Conservation (phyloP, 2,329 filamentous ascomycete genomes). For the Colletotrichum kahawae region DNA sequence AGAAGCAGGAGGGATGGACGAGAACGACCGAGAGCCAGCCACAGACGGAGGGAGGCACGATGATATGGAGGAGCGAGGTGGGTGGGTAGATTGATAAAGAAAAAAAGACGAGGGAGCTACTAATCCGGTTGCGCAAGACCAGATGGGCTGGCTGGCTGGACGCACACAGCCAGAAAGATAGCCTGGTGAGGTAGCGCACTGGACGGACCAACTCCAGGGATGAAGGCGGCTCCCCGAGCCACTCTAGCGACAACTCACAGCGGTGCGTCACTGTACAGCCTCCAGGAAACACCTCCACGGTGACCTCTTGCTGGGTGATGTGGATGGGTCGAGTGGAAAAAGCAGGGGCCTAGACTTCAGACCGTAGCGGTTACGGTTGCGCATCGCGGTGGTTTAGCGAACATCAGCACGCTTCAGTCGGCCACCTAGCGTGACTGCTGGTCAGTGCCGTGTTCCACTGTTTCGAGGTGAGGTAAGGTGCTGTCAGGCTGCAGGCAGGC, state of each 20-base stretch:
- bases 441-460: background rate
- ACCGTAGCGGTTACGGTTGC: background rate
- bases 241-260: slow-evolving; percentile 9
- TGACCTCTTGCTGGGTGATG: background rate
- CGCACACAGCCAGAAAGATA: background rate
- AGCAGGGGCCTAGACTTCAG: background rate
- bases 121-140: background rate
- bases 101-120: background rate
- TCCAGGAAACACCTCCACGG: background rate
- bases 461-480: background rate
- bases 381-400: background rate
- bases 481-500: background rate
- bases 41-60: background rate
- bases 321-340: background rate
- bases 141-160: background rate
- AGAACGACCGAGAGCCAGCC: background rate
- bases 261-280: slow-evolving; percentile 1
- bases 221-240: slow-evolving; percentile 1
- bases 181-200: background rate
- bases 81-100: slow-evolving; percentile 13
- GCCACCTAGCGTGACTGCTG: background rate
- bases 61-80: background rate
- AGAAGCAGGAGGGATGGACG: background rate
- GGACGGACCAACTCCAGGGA: slow-evolving; percentile 4
- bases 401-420: background rate